Evolutionary conservation across 768 basidiomycete species (phyloP).

Genomic region (Tulasnella sp.): DNA sequence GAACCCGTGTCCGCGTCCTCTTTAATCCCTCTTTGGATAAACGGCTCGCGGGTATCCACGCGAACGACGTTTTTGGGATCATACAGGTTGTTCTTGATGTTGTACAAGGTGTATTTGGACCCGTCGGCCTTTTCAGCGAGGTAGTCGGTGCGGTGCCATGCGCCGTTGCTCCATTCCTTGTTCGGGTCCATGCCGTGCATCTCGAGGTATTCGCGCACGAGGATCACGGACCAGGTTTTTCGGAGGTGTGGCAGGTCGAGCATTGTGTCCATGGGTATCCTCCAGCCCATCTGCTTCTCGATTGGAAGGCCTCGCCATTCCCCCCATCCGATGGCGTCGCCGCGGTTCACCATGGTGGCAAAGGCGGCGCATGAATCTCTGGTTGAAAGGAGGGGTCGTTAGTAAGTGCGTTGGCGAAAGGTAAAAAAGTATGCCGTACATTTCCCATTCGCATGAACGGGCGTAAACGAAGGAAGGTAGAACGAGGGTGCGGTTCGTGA

Average conservation of each 20-base stretch:
- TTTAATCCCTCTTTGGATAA: background rate
- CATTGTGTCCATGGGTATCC: slow-evolving; percentile 37
- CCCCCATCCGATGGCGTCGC: slow-evolving; percentile 41
- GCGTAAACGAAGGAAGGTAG: slow-evolving; percentile 48
- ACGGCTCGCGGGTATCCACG: slow-evolving; percentile 37
- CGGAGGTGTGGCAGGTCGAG: slow-evolving; percentile 45
- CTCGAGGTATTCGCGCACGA: slow-evolving; percentile 43
- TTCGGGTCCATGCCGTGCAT: slow-evolving; percentile 40
- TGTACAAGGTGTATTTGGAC: slow-evolving; percentile 34
- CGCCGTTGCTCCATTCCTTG: slow-evolving; percentile 40
- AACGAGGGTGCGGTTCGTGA: slow-evolving; percentile 45
- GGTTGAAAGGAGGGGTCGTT: background rate
- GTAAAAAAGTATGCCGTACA: slow-evolving; percentile 32
- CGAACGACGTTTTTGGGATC: slow-evolving; percentile 40
- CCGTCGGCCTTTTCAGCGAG: slow-evolving; percentile 30
- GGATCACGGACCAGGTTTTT: slow-evolving; percentile 39
- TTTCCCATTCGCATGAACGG: slow-evolving; percentile 44
- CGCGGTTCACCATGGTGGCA: slow-evolving; percentile 45
- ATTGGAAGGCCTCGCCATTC: slow-evolving; percentile 44
- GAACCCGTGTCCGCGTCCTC: slow-evolving; percentile 28
- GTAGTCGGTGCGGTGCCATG: slow-evolving; percentile 41
- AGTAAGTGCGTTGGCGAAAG: background rate
- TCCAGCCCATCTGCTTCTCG: slow-evolving; percentile 35
- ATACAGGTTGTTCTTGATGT: slow-evolving; percentile 43
- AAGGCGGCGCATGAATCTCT: slow-evolving; percentile 41